Base-by-base conservation (phyloP, 202 grass and related monocot species). In the Schoenoplectus triqueter region DNA sequence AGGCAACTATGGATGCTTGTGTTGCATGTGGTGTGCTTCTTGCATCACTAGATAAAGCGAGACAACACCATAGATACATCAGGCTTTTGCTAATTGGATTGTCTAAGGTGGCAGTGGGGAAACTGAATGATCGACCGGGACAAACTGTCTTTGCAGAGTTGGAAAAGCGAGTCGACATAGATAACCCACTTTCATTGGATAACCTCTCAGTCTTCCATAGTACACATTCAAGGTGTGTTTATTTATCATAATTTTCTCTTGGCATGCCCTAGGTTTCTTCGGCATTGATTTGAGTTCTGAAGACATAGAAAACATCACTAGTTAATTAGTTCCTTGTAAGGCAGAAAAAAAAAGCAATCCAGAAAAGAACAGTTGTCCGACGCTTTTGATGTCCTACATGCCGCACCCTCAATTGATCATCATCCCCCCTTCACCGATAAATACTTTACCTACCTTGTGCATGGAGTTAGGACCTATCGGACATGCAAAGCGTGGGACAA, bases 21-120 rank as follows among this genome's bases (percentile, higher is more conserved):
- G 73, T 64, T 70, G 90, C 94, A 0, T 97, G 92, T 86, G 83
- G 90, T 4, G 18, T 80, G 56, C 87, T 94, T 31, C 87, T 97
- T 14, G 69, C 64, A 3, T 89, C 90, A 20, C 66, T 94, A 5
- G 50, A 73, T 78, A 85, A 80, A 0, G 89, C 94, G 9, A 82
- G 92, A 7, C 51, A 73, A 1, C 92, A 92, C 65, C 90, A 94
- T 39, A 85, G 77, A 3, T 85, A 70, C 5, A 87, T 94, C 64
- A 82, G 87, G 0, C 86, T 73, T 1, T 87, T 97, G 17, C 86
- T 97, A 17, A 2, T 13, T 6, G 78, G 89, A 2, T 57, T 97
- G 1, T 82, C 84, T 5, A n/a, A 52, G 18, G 81, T 75, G 5
- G 66, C 66, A 13, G 15, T 44, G 66, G 66, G 66, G 3, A 69